A percentile compares a stretch with the other conserved stretches of the same genome.
These are phyloP conservation scores for Linnemannia schmuckeri DNA, from an alignment of 192 early-diverging fungal genomes.

Conservation along the genomic window DNA sequence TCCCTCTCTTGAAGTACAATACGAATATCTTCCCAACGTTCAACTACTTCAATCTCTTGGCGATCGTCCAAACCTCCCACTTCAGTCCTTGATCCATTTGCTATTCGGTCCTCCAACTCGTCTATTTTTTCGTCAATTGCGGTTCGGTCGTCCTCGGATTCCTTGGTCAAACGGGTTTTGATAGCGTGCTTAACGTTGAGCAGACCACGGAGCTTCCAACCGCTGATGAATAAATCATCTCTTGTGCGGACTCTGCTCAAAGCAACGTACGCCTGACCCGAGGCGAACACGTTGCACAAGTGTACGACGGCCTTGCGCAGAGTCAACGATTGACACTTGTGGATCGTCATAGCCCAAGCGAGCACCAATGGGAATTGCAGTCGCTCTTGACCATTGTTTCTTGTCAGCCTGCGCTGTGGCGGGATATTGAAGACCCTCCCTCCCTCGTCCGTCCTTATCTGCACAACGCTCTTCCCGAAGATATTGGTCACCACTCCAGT, in stretches of 20 bases:
- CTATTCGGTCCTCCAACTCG: too few relatives aligned
- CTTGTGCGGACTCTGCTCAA: slow-evolving; percentile 17
- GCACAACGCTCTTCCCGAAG: not conserved
- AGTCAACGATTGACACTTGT: slow-evolving; percentile 14
- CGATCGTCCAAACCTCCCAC: too few relatives aligned
- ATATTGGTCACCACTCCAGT: not conserved
- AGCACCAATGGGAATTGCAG: slow-evolving; percentile 23
- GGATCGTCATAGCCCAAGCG: slow-evolving; percentile 23
- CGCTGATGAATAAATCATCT: slow-evolving; percentile 3
- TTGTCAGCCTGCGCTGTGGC: slow-evolving; percentile 4
- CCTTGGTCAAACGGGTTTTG: slow-evolving; percentile 14
- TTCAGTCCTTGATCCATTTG: not conserved
- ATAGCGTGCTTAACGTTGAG: not conserved
- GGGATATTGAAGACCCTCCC: slow-evolving; percentile 7
- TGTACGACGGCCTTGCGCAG: slow-evolving; percentile 4
- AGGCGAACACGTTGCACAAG: not conserved
- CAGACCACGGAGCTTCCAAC: not conserved
- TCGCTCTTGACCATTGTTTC: slow-evolving; percentile 12
- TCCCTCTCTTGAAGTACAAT: too few relatives aligned
- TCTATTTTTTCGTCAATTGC: not conserved
- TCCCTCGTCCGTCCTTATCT: slow-evolving; percentile 11
- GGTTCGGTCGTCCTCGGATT: slow-evolving; percentile 17
- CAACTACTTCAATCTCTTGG: too few relatives aligned
- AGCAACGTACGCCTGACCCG: slow-evolving; percentile 25
- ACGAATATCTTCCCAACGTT: too few relatives aligned